These are phyloP conservation scores for Rhodotorula glutinis DNA, from an alignment of 1,284 basidiomycete species.

Conservation along the genomic window DNA sequence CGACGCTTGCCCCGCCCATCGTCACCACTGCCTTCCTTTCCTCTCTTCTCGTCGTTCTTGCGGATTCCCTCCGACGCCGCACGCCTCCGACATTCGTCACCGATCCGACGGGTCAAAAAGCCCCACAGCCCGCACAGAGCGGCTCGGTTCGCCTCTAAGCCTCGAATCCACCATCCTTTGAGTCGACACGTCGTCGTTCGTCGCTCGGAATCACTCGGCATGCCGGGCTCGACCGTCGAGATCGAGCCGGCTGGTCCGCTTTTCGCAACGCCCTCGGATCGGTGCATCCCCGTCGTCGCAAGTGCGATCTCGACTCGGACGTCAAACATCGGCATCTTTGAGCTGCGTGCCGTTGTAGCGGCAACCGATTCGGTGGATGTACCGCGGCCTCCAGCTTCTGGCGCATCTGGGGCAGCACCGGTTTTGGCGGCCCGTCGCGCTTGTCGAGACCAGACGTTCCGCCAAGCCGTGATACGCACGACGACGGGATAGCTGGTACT, in stretches of 20 bases:
- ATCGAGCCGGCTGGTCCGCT: too few relatives aligned
- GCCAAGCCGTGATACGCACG: background rate
- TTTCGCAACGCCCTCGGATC: too few relatives aligned
- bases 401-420: background rate
- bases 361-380: background rate
- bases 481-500: background rate
- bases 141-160: background rate
- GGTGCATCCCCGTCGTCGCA: background rate
- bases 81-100: background rate
- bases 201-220: too few relatives aligned
- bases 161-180: conserved; percentile 4
- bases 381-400: too few relatives aligned
- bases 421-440: conserved; percentile 6
- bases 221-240: too few relatives aligned
- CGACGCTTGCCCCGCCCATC: too few relatives aligned
- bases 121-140: conserved; percentile 1
- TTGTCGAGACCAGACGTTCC: conserved; percentile 13
- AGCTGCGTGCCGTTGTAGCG: background rate
- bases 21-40: background rate
- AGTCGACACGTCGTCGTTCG: background rate
- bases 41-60: background rate
- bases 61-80: background rate
- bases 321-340: background rate
- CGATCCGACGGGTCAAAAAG: conserved; percentile 6
- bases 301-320: background rate